Percentiles rank a stretch among this genome's conserved stretches.
These are phyloP conservation scores for Coemansia sp. DNA, from an alignment of 192 early-diverging fungal species.

Conservation along the genomic window DNA sequence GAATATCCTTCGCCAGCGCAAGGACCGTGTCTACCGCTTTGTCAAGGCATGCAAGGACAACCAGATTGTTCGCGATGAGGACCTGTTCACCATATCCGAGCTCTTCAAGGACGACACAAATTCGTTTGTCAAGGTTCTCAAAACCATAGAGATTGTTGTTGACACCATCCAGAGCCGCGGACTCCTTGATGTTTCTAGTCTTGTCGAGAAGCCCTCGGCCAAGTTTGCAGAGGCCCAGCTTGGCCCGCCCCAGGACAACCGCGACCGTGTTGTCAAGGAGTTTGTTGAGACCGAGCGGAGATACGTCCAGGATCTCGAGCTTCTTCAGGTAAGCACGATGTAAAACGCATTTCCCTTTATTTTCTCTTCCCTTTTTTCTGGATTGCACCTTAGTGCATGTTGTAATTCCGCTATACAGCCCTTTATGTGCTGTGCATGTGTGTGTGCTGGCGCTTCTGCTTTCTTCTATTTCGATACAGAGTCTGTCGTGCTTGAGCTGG, in stretches of 20 bases:
- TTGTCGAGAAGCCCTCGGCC: constrained; percentile 50
- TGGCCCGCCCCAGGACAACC: constrained; percentile 78
- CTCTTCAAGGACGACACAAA: constrained; percentile 94
- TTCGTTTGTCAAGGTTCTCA: constrained; percentile 93
- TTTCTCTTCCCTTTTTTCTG: neutral
- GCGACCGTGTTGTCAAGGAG: constrained; percentile 84
- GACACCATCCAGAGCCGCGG: constrained; percentile 69
- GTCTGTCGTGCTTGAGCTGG: too few species aligned
- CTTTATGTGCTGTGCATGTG: constrained; percentile 10
- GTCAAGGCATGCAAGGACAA: constrained; percentile 83
- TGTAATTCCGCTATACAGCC: constrained; percentile 9
- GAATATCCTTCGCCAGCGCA: constrained; percentile 66
- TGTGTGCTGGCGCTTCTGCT: neutral
- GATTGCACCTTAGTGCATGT: constrained; percentile 8
- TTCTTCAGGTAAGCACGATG: constrained; percentile 61
- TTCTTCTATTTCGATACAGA: neutral
- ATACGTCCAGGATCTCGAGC: constrained; percentile 88
- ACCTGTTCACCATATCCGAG: constrained; percentile 82
- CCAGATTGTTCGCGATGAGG: constrained; percentile 71
- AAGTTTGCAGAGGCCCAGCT: constrained; percentile 56
- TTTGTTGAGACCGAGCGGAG: constrained; percentile 90
- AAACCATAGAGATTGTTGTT: constrained; percentile 77
- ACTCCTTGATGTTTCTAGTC: constrained; percentile 33
- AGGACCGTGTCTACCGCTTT: constrained; percentile 85
- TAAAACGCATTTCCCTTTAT: neutral